phyloP scores from a whole-genome alignment of 2,329 filamentous ascomycete genomes.

The Xylaria sp. region DNA sequence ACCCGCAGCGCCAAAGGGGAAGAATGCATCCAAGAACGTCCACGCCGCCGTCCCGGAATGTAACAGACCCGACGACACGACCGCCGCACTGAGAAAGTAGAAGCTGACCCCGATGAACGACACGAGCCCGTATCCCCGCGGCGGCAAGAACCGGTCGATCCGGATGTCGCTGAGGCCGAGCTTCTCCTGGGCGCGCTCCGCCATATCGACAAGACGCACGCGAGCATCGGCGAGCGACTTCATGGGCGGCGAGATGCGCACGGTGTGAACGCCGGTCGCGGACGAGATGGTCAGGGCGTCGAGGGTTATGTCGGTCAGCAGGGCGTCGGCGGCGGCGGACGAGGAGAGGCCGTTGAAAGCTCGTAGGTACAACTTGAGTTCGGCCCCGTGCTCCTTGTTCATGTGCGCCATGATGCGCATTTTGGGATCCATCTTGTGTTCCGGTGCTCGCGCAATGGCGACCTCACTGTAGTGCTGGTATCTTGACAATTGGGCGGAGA shows the following conservation, averaged over 20 bases:
- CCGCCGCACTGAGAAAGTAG: constrained; percentile 63
- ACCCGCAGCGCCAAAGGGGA: constrained; percentile 67
- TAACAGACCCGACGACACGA: constrained; percentile 60
- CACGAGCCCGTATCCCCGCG: constrained; percentile 58
- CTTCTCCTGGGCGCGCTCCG: constrained; percentile 62
- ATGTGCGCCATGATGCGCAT: constrained; percentile 81
- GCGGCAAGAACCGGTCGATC: constrained; percentile 55
- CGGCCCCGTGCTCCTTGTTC: constrained; percentile 82
- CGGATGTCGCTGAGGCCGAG: constrained; percentile 67
- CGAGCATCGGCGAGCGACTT: constrained; percentile 73
- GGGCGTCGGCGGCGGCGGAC: constrained; percentile 64
- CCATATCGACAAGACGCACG: constrained; percentile 76
- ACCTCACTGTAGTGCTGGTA: background rate
- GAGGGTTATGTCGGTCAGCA: constrained; percentile 73
- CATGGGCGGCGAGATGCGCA: constrained; percentile 78
- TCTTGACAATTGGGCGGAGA: background rate
- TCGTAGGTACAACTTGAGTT: constrained; percentile 80
- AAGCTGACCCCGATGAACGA: constrained; percentile 65
- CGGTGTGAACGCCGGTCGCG: constrained; percentile 57
- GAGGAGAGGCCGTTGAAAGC: constrained; percentile 71
- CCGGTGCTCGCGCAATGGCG: background rate
- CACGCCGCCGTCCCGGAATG: constrained; percentile 62
- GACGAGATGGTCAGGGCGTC: constrained; percentile 69
- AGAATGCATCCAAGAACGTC: constrained; percentile 59
- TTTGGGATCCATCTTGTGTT: constrained; percentile 54